A percentile compares a stretch with the other conserved stretches of the same genome.
Evolutionary conservation across 768 basidiomycete species (phyloP).

Genomic region (Suillus americanus): DNA sequence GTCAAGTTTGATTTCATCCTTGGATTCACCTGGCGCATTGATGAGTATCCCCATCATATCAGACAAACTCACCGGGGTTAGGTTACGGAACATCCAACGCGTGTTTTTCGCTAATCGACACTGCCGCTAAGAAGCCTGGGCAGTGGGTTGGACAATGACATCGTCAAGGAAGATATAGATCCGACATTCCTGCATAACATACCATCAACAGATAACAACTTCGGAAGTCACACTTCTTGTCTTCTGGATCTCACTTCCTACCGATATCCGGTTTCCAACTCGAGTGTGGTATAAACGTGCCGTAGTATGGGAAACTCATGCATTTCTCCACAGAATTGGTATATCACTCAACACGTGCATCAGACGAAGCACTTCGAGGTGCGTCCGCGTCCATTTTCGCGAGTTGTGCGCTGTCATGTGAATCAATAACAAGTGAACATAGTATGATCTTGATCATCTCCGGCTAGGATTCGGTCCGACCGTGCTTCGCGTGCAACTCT

Average conservation of each 20-base stretch:
- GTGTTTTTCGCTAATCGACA: conserved; percentile 3
- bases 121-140: conserved; percentile 21
- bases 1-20: background rate
- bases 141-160: conserved; percentile 14
- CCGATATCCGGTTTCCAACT: background rate
- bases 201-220: background rate
- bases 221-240: background rate
- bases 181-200: background rate
- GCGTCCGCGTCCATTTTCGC: background rate
- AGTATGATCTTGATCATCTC: background rate
- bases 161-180: background rate
- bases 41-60: background rate
- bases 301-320: background rate
- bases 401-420: background rate
- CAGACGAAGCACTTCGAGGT: background rate
- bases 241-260: background rate
- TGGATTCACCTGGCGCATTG: background rate
- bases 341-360: conserved; percentile 1
- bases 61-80: background rate
- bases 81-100: background rate
- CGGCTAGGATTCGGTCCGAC: background rate
- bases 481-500: background rate
- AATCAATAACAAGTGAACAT: background rate
- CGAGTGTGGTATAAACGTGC: background rate
- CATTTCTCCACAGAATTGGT: background rate